These are phyloP conservation scores for Komagataella mondaviorum DNA, from an alignment of 805 yeast species.

Conservation along the genomic window DNA sequence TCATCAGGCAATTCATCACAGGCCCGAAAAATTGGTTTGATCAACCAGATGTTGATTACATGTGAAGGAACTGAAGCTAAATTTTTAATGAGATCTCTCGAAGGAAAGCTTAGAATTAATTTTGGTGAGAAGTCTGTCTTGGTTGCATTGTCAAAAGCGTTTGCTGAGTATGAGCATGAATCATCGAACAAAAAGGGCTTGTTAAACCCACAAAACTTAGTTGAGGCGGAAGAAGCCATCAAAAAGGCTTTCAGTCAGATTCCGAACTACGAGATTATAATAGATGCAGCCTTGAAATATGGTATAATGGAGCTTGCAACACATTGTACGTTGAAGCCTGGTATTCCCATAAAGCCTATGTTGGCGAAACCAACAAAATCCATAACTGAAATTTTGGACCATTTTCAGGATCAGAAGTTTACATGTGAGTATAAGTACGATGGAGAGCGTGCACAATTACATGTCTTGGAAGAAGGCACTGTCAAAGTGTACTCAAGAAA, in stretches of 20 bases:
- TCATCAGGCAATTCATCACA: constrained; percentile 77
- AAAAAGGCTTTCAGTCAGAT: constrained; percentile 81
- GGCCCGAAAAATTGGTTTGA: constrained; percentile 58
- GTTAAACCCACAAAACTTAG: constrained; percentile 26
- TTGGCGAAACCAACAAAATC: constrained; percentile 95
- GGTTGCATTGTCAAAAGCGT: constrained; percentile 73
- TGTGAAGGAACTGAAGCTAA: constrained; percentile 84
- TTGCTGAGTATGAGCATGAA: constrained; percentile 41
- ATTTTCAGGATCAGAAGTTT: constrained; percentile 73
- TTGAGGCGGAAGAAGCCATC: constrained; percentile 62
- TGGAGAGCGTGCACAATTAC: constrained; percentile 96
- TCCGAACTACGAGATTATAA: constrained; percentile 79
- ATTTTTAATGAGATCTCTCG: constrained; percentile 77
- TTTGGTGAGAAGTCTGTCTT: constrained; percentile 89
- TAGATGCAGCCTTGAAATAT: constrained; percentile 45
- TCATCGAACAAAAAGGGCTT: constrained; percentile 12
- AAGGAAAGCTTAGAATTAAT: constrained; percentile 87
- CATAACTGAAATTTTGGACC: constrained; percentile 79
- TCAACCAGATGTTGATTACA: constrained; percentile 74
- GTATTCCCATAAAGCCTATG: constrained; percentile 95
- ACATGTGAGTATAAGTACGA: constrained; percentile 97
- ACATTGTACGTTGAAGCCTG: constrained; percentile 70
- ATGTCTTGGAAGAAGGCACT: constrained; percentile 48
- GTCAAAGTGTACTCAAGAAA: constrained; percentile 82
- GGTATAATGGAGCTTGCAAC: constrained; percentile 59